phyloP scores from a whole-genome alignment of 495 filamentous ascomycete species.

The Podospora conica region DNA sequence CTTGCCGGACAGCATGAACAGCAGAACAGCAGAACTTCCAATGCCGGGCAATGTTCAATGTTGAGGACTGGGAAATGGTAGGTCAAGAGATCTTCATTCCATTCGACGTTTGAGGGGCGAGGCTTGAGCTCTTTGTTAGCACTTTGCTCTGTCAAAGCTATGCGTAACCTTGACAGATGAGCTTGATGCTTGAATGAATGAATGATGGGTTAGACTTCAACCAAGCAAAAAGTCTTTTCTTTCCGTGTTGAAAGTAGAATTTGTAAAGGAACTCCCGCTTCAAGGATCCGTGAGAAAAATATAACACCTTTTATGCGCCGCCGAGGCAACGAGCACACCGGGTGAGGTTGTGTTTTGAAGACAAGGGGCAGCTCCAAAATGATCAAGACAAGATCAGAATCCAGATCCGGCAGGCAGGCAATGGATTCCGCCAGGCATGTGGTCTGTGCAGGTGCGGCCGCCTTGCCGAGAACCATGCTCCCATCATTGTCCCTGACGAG shows the following conservation, averaged over 20 bases:
- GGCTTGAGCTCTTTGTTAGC: neutral
- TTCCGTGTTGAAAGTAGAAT: too few species aligned
- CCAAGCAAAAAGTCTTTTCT: too few species aligned
- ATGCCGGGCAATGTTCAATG: too few species aligned
- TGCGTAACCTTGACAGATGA: too few species aligned
- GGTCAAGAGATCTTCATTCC: neutral
- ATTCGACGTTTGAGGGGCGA: neutral
- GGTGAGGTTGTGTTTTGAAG: too few species aligned
- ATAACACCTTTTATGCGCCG: too few species aligned
- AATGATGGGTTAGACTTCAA: too few species aligned
- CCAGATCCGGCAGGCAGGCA: neutral
- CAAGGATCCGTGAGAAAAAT: too few species aligned
- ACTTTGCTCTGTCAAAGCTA: neutral
- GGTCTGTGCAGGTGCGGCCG: slow-evolving; percentile 7
- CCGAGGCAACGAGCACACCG: too few species aligned
- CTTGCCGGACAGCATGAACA: neutral
- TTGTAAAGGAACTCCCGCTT: too few species aligned
- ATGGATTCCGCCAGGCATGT: neutral
- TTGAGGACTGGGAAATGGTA: neutral
- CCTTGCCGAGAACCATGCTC: neutral
- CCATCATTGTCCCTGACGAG: neutral
- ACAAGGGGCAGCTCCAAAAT: too few species aligned
- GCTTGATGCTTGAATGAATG: too few species aligned
- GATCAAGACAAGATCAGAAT: neutral
- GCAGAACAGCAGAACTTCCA: neutral